These are phyloP conservation scores for Hypericum androsaemum DNA, from an alignment of 345 rosid species.

Conservation along the genomic window DNA sequence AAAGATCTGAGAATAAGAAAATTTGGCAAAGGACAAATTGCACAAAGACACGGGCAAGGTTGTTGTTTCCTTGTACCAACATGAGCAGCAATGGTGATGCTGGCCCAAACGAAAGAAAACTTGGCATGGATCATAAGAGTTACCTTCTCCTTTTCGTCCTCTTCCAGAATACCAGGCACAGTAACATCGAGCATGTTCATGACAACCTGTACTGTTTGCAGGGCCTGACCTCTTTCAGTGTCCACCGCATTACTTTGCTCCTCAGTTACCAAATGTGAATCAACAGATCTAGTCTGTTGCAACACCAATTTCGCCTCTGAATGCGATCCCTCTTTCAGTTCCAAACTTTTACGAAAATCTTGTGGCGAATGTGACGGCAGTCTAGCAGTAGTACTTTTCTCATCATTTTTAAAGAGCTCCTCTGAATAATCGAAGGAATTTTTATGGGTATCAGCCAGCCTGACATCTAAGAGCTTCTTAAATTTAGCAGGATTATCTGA, in stretches of 20 bases:
- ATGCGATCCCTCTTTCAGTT: constrained; percentile 20
- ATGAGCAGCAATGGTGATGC: no score
- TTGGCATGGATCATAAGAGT: neutral
- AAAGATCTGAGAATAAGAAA: constrained; percentile 6
- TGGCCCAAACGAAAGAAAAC: no score
- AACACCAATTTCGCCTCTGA: constrained; percentile 18
- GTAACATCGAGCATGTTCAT: constrained; percentile 78
- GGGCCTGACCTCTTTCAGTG: constrained; percentile 49
- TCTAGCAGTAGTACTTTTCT: constrained; percentile 14
- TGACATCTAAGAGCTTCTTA: constrained; percentile 36
- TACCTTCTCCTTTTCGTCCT: constrained; percentile 75
- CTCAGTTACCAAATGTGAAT: constrained; percentile 34
- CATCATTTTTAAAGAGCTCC: constrained; percentile 23
- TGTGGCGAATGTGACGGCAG: constrained; percentile 20
- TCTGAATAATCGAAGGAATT: constrained; percentile 23
- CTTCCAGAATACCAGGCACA: constrained; percentile 60
- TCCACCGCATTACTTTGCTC: constrained; percentile 30
- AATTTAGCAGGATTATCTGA: constrained; percentile 24
- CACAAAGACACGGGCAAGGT: no score
- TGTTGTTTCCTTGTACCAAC: no score
- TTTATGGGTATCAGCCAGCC: constrained; percentile 32
- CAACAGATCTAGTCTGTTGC: constrained; percentile 28
- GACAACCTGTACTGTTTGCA: constrained; percentile 65
- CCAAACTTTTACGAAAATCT: constrained; percentile 22
- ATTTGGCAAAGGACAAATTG: no score